These are phyloP conservation scores for Cryphonectria naterciae DNA, from an alignment of 2,329 filamentous ascomycete genomes.

Conservation along the genomic window DNA sequence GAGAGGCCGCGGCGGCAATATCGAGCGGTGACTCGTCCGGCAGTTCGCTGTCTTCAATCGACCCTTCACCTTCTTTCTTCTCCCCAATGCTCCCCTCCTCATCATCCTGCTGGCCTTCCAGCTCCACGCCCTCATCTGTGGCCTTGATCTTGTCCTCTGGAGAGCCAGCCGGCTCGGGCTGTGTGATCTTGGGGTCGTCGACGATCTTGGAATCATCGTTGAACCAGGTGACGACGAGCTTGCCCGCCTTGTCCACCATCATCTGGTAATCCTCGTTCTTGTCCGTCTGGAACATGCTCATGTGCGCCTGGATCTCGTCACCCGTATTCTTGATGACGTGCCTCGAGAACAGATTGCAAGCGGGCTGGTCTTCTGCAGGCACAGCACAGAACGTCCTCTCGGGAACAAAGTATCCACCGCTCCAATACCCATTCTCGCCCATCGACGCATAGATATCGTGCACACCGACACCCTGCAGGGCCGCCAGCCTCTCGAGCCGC, in stretches of 20 bases:
- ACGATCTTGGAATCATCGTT: slow-evolving; percentile 48
- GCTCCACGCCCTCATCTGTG: slow-evolving; percentile 31
- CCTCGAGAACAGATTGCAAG: slow-evolving; percentile 51
- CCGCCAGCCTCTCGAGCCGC: slow-evolving; percentile 65
- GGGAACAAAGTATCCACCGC: slow-evolving; percentile 61
- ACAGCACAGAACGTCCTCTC: slow-evolving; percentile 82
- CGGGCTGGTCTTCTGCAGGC: slow-evolving; percentile 49
- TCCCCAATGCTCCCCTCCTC: slow-evolving; percentile 20
- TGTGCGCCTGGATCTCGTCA: slow-evolving; percentile 76
- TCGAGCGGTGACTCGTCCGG: slow-evolving; percentile 55
- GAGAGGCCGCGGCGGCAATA: slow-evolving; percentile 55
- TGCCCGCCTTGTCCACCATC: slow-evolving; percentile 63
- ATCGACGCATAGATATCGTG: slow-evolving; percentile 78
- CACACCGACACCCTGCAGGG: slow-evolving; percentile 68
- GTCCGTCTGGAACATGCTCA: slow-evolving; percentile 65
- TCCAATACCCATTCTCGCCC: slow-evolving; percentile 70
- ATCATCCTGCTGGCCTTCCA: slow-evolving; percentile 27
- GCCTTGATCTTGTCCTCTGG: slow-evolving; percentile 35
- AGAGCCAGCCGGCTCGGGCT: slow-evolving; percentile 31
- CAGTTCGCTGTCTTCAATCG: slow-evolving; percentile 38
- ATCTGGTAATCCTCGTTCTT: slow-evolving; percentile 67
- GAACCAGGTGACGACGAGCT: slow-evolving; percentile 63
- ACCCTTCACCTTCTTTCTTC: slow-evolving; percentile 36
- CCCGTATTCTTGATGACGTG: slow-evolving; percentile 65
- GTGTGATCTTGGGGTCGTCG: slow-evolving; percentile 44